A percentile compares a stretch with the other conserved stretches of the same genome.
Evolutionary conservation across 768 basidiomycete genomes (phyloP).

Genomic region (Pulveroboletus frians): DNA sequence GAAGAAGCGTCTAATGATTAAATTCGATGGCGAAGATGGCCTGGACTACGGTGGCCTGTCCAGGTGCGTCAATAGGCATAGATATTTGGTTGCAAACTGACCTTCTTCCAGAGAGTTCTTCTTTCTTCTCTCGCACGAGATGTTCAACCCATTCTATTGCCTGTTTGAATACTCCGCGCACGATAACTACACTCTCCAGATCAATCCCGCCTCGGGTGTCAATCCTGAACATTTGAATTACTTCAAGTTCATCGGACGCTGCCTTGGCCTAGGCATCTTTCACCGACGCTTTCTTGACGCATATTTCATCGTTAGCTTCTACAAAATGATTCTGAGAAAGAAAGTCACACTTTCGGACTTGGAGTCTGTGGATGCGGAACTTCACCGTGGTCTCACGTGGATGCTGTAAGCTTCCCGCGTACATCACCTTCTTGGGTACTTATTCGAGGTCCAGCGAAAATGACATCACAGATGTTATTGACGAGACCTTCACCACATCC

Average conservation of each 20-base stretch:
- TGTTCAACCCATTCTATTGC: conserved; percentile 99
- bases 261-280: conserved; percentile 95
- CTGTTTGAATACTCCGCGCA: conserved; percentile 99
- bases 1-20: conserved; percentile 99
- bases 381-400: conserved; percentile 95
- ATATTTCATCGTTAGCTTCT: conserved; percentile 99
- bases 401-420: conserved; percentile 71
- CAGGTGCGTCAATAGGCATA: conserved; percentile 48
- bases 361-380: conserved; percentile 93
- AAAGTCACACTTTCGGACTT: conserved; percentile 91
- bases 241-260: conserved; percentile 99
- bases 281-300: conserved; percentile 98
- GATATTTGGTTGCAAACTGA: conserved; percentile 5
- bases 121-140: conserved; percentile 98
- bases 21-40: conserved; percentile 99
- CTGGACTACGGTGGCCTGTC: conserved; percentile 98
- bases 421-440: conserved; percentile 2
- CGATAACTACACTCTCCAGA: conserved; percentile 99
- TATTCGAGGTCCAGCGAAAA: conserved; percentile 64
- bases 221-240: conserved; percentile 99
- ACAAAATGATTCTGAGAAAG: conserved; percentile 99
- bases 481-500: conserved; percentile 94
- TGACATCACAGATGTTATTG: conserved; percentile 96
- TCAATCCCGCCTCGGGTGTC: conserved; percentile 96
- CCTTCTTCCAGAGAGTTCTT: conserved; percentile 82